Evolutionary conservation across 179 eudicot species (phyloP).

Genomic region (Silene noctiflora): DNA sequence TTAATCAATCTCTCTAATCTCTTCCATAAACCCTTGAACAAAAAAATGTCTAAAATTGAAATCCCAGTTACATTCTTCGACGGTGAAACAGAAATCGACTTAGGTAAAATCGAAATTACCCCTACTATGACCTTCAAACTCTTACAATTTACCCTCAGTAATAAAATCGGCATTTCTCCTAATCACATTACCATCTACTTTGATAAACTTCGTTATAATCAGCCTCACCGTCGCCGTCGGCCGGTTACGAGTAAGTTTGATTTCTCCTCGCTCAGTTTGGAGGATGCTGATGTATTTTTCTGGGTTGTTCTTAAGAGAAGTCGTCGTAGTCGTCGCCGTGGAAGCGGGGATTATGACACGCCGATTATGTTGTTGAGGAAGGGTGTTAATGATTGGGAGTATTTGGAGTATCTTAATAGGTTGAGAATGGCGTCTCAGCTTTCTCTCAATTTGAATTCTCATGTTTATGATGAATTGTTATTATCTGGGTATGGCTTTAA

Average conservation of each 20-base stretch:
- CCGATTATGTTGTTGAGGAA: not conserved
- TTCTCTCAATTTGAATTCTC: conserved; percentile 31
- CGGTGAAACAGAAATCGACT: conserved; percentile 15
- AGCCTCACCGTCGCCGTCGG: not conserved
- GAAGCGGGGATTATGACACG: not conserved
- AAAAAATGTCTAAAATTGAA: not conserved
- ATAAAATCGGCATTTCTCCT: conserved; percentile 17
- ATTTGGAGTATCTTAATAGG: conserved; percentile 7
- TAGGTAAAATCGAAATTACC: conserved; percentile 10
- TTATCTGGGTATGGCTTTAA: not conserved
- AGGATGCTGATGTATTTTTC: not conserved
- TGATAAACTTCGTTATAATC: not conserved
- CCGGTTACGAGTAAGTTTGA: conserved; percentile 14
- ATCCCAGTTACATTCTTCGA: conserved; percentile 17
- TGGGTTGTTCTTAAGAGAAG: conserved; percentile 5
- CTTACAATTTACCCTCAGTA: conserved; percentile 10
- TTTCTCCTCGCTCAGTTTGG: not conserved
- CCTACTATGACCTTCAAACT: conserved; percentile 4
- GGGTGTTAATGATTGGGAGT: conserved; percentile 1
- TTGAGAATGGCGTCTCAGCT: conserved; percentile 13
- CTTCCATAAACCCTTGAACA: not conserved
- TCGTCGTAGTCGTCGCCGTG: not conserved
- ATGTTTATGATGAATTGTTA: conserved; percentile 30
- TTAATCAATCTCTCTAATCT: not conserved
- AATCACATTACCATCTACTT: conserved; percentile 15